Conservation (phyloP, 169 alveolate species). For the Eimeria tenella region DNA sequence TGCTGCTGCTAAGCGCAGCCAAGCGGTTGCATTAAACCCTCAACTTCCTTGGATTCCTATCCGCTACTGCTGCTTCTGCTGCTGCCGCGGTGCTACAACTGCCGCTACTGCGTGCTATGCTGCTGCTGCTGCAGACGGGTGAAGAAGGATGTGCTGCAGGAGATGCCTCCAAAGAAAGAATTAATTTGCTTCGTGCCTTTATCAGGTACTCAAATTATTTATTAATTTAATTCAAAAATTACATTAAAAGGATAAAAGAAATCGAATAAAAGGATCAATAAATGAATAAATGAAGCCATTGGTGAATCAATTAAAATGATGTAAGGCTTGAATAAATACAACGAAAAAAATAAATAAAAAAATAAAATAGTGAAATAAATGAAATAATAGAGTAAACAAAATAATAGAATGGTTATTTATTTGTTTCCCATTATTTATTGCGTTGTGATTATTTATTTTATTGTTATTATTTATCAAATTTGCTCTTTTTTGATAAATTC, state of each 20-base stretch:
- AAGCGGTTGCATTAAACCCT: too few relatives aligned
- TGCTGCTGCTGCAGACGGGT: constrained; percentile 98
- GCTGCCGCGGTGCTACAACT: too few relatives aligned
- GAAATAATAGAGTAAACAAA: neutral
- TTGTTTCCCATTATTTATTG: too few relatives aligned
- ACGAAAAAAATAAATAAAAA: neutral
- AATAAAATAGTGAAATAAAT: too few relatives aligned
- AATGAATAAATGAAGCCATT: too few relatives aligned
- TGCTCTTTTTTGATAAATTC: too few relatives aligned
- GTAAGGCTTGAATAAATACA: neutral
- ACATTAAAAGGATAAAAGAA: too few relatives aligned
- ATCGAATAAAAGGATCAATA: neutral
- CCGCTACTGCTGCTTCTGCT: too few relatives aligned
- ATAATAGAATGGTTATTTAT: neutral
- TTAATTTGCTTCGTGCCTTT: constrained; percentile 80
- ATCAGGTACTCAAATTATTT: neutral
- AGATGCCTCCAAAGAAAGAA: constrained; percentile 97
- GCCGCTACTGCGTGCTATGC: constrained; percentile 85
- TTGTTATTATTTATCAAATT: too few relatives aligned
- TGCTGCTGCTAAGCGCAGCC: too few relatives aligned
- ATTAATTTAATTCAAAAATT: too few relatives aligned
- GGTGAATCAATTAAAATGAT: neutral
- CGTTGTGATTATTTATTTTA: neutral
- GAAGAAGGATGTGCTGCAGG: constrained; percentile 98
- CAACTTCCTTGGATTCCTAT: too few relatives aligned